Base-by-base conservation (phyloP, 441 rosid species). In the Dalechampia spathulata region DNA sequence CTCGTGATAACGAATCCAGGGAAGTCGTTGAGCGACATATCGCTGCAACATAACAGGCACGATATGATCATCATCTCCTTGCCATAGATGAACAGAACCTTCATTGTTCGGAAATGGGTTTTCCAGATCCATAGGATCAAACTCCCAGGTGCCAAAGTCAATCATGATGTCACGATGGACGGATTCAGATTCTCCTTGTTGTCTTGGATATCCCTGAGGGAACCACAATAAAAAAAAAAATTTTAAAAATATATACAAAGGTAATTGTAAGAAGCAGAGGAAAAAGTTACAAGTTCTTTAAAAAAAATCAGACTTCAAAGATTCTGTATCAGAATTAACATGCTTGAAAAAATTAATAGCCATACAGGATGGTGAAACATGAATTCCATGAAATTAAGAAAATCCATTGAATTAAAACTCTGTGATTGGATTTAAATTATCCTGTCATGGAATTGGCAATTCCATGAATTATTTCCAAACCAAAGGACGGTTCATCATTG, bases 1-100 rank as follows among this genome's bases (percentile, higher is more conserved):
- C 76, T 88, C 96, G 39, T 87, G 90, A 68, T 87, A 83, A 19
- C 54, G 79, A 52, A 87, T 68, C 96, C 95, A 91, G 19, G 95
- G 80, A 49, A 82, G 83, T 48, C 61, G 62, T 63, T 81, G 65
- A 1, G 79, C 75, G 8, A 86, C 72, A 69, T 78, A 83, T 36
- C 95, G 84, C 55, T 91, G 86, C 52, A 87, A 51, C 14, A 46
- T 64, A 42, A 75, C 81, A 4, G 98, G 90, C 15, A 82, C 82
- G 0, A 83, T 2, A 22, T 3, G 17, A 64, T 91, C 95, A 49
- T 84, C 81, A 27, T 79, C 85, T 13, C 95, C 98, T 7, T 86
- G 93, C 96, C 95, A 86, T 43, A 86, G 36, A 46, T 91, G 95
- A 47, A 86, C 89, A 1, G 70, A 72, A 38, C 83, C 87, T 25